Evolutionary conservation across 768 basidiomycete genomes (phyloP).

Genomic region (Vararia minispora): DNA sequence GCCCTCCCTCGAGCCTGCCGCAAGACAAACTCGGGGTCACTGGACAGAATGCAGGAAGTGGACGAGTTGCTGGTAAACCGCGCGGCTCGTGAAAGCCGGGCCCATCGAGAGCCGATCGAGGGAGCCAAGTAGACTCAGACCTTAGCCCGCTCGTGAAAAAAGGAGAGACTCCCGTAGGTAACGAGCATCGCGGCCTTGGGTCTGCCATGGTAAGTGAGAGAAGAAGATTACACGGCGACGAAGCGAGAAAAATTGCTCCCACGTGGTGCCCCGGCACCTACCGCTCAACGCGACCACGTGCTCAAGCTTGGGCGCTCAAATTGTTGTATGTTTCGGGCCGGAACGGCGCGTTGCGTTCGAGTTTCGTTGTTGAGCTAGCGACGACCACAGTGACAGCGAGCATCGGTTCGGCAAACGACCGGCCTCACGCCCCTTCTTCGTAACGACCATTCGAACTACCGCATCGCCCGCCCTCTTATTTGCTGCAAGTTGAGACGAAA

Average conservation of each 20-base stretch:
- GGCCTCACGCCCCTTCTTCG: too few species aligned
- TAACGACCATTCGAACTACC: too few species aligned
- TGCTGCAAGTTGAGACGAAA: too few species aligned
- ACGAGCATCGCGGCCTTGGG: conserved; percentile 65
- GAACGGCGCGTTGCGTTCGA: conserved; percentile 8
- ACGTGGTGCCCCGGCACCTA: too few species aligned
- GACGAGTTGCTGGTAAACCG: conserved; percentile 55
- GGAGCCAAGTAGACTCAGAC: conserved; percentile 67
- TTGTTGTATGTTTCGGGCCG: too few species aligned
- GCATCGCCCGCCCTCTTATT: too few species aligned
- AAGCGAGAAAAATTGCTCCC: conserved; percentile 1
- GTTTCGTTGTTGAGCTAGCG: too few species aligned
- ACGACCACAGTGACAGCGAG: too few species aligned
- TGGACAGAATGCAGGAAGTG: conserved; percentile 21
- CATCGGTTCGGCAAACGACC: too few species aligned
- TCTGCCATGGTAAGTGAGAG: conserved; percentile 22
- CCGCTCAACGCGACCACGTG: too few species aligned
- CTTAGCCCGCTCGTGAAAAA: conserved; percentile 66
- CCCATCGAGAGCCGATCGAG: conserved; percentile 53
- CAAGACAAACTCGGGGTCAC: conserved; percentile 29
- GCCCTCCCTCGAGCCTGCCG: conserved; percentile 8
- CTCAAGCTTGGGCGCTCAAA: too few species aligned
- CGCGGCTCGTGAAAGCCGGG: conserved; percentile 44
- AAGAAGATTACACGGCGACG: not conserved
- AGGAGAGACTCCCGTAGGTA: conserved; percentile 31